Evolutionary conservation across 1,284 basidiomycete species (phyloP).

Genomic region (Ustilago xerochloae): DNA sequence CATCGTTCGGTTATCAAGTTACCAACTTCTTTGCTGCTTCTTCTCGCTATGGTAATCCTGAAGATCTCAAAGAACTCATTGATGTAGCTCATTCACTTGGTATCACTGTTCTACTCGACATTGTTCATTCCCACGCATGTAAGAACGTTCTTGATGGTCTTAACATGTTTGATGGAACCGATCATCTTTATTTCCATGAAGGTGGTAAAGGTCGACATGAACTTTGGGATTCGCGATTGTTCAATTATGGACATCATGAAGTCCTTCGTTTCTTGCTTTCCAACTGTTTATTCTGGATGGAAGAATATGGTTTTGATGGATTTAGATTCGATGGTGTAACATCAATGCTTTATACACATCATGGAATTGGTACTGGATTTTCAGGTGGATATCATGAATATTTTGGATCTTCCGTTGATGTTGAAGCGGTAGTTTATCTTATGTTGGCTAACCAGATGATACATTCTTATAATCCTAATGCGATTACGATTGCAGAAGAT

Average conservation of each 20-base stretch:
- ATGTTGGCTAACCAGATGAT: conserved; percentile 96
- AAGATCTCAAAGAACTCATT: conserved; percentile 93
- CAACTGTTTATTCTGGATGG: conserved; percentile 94
- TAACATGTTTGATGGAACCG: conserved; percentile 94
- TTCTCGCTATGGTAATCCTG: conserved; percentile 86
- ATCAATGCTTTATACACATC: conserved; percentile 97
- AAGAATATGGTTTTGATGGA: conserved; percentile 94
- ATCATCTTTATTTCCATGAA: conserved; percentile 96
- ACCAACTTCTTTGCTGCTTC: conserved; percentile 98
- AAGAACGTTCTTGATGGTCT: conserved; percentile 96
- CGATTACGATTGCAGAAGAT: conserved; percentile 95
- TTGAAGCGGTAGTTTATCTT: conserved; percentile 91
- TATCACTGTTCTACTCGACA: conserved; percentile 90
- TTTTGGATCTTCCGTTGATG: conserved; percentile 85
- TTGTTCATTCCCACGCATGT: conserved; percentile 97
- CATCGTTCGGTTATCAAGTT: conserved; percentile 98
- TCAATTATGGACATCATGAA: conserved; percentile 95
- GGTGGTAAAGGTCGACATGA: conserved; percentile 90
- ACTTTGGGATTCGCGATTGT: conserved; percentile 88
- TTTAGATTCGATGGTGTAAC: conserved; percentile 99
- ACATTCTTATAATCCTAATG: conserved; percentile 81
- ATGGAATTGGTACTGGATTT: conserved; percentile 96
- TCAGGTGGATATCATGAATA: conserved; percentile 98
- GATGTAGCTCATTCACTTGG: conserved; percentile 95
- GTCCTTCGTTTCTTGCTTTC: conserved; percentile 93